These are phyloP conservation scores for Pythium dissimile DNA, from an alignment of 352 stramenopile species.

Conservation along the genomic window DNA sequence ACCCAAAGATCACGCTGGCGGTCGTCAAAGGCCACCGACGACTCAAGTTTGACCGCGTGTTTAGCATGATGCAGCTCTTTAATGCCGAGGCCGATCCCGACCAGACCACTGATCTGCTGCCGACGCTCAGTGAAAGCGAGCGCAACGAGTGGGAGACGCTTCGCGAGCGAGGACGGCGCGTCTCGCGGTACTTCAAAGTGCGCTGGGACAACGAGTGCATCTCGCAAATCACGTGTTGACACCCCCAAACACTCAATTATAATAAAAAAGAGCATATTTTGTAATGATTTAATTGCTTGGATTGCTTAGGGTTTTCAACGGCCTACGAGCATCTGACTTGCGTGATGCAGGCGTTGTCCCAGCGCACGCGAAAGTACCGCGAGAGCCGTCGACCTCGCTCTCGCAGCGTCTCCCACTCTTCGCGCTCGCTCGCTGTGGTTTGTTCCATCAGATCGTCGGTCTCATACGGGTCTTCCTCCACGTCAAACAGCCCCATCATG, in stretches of 20 bases:
- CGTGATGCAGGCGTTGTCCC: slow-evolving; percentile 32
- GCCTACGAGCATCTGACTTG: slow-evolving; percentile 24
- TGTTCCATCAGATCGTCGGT: slow-evolving; percentile 29
- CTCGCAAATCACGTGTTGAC: slow-evolving; percentile 23
- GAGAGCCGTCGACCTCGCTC: slow-evolving; percentile 27
- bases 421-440: slow-evolving; percentile 16
- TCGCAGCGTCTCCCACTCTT: slow-evolving; percentile 4
- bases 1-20: slow-evolving; percentile 41
- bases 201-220: slow-evolving; percentile 38
- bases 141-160: slow-evolving; percentile 8
- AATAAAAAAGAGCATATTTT: no score
- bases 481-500: slow-evolving; percentile 35
- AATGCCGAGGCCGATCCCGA: slow-evolving; percentile 37
- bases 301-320: no score
- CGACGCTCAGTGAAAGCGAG: slow-evolving; percentile 12
- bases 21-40: slow-evolving; percentile 31
- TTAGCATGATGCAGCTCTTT: slow-evolving; percentile 31
- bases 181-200: slow-evolving; percentile 37
- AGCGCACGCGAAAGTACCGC: slow-evolving; percentile 43
- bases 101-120: slow-evolving; percentile 32
- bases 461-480: slow-evolving; percentile 34
- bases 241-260: no score
- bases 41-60: slow-evolving; percentile 36
- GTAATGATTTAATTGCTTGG: no score
- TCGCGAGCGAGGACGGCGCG: slow-evolving; percentile 27